These are phyloP conservation scores for Cyclotella choctawhatcheeana DNA, from an alignment of 108 stramenopile genomes.

Conservation along the genomic window DNA sequence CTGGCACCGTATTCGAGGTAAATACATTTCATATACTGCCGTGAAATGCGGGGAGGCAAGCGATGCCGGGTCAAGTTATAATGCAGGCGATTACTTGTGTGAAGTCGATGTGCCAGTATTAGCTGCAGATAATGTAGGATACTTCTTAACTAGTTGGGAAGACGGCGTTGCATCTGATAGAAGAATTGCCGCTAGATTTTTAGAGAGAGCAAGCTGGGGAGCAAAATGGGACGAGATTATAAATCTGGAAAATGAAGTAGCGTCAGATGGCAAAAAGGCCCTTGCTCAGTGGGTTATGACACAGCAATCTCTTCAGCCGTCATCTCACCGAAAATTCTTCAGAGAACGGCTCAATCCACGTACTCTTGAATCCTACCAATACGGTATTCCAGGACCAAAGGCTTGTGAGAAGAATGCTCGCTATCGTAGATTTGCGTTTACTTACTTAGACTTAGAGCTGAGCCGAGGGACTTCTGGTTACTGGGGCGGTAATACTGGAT, in stretches of 20 bases:
- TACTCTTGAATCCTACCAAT: constrained; percentile 34
- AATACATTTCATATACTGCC: constrained; percentile 6
- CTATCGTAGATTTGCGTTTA: constrained; percentile 41
- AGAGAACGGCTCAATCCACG: constrained; percentile 26
- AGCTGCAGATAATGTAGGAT: constrained; percentile 12
- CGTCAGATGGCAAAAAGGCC: not conserved
- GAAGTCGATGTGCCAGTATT: constrained; percentile 23
- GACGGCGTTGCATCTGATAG: not conserved
- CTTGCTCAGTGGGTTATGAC: constrained; percentile 26
- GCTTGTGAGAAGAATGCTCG: constrained; percentile 36
- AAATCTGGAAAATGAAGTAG: not conserved
- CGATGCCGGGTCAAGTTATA: constrained; percentile 8
- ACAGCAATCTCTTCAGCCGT: constrained; percentile 6
- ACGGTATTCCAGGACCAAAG: constrained; percentile 39
- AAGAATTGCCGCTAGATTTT: constrained; percentile 30
- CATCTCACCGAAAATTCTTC: constrained; percentile 51
- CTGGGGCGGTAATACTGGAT: constrained; percentile 14
- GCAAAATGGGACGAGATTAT: constrained; percentile 31
- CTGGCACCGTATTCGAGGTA: constrained; percentile 24
- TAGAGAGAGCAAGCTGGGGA: constrained; percentile 45
- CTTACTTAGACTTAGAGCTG: constrained; percentile 39
- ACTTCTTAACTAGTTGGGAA: constrained; percentile 18
- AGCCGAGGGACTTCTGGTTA: constrained; percentile 2
- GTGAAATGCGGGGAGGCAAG: constrained; percentile 19
- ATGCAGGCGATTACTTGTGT: constrained; percentile 17